A percentile compares a stretch with the other conserved stretches of the same genome.
These are phyloP conservation scores for Rhazya stricta DNA, from an alignment of 257 asterid genomes.

Conservation along the genomic window DNA sequence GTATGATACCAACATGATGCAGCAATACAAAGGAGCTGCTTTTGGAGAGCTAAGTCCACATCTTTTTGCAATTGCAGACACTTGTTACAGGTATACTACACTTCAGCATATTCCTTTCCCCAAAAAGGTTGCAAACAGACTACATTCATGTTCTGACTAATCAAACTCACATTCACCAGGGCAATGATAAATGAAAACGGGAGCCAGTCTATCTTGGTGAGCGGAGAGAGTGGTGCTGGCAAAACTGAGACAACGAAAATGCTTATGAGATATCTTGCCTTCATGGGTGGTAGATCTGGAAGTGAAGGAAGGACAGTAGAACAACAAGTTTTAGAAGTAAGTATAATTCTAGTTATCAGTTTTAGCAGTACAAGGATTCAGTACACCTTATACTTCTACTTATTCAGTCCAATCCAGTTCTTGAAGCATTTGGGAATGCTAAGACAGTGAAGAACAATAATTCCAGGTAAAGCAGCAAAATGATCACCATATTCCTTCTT, in stretches of 20 bases:
- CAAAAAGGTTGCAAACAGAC: neutral
- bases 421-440: constrained; percentile 97
- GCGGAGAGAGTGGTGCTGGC: constrained; percentile 99
- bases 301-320: constrained; percentile 93
- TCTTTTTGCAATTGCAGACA: constrained; percentile 94
- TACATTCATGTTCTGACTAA: constrained; percentile 6
- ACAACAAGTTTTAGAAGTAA: constrained; percentile 94
- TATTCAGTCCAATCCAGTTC: constrained; percentile 86
- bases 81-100: constrained; percentile 64
- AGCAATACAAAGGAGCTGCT: constrained; percentile 88
- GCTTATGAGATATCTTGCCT: constrained; percentile 96
- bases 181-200: constrained; percentile 79
- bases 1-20: constrained; percentile 90
- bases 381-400: constrained; percentile 17
- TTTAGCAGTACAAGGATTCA: constrained; percentile 9
- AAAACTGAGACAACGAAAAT: constrained; percentile 94
- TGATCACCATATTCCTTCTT: constrained; percentile 8
- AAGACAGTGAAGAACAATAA: constrained; percentile 91
- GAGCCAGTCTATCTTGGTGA: constrained; percentile 92
- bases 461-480: constrained; percentile 55
- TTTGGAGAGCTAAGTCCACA: constrained; percentile 96
- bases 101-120: constrained; percentile 8
- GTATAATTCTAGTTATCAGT: constrained; percentile 16
- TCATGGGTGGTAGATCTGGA: constrained; percentile 92
- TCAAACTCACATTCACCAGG: constrained; percentile 37